Percentiles rank a stretch among this genome's conserved stretches.
These are phyloP conservation scores for Hyaloperonospora arabidopsidis DNA, from an alignment of 352 stramenopile genomes.

Conservation along the genomic window DNA sequence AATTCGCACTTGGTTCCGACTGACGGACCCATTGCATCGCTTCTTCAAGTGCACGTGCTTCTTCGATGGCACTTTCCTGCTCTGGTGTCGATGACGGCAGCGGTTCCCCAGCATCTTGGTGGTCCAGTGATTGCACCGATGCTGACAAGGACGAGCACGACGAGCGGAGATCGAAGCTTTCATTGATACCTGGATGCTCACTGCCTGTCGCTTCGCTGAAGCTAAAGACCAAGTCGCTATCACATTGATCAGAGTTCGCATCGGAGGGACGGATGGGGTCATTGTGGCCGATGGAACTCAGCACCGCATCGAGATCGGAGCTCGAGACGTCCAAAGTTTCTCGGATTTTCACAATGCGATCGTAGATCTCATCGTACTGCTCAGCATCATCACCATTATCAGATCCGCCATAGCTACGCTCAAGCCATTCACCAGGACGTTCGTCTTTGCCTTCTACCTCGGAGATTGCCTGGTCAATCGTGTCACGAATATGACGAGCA, in stretches of 20 bases:
- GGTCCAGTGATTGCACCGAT: conserved; percentile 22
- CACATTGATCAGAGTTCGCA: conserved; percentile 13
- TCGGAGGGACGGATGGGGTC: conserved; percentile 13
- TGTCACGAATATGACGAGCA: conserved; percentile 60
- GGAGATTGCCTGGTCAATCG: conserved; percentile 55
- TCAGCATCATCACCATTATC: conserved; percentile 20
- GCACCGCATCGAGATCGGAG: conserved; percentile 40
- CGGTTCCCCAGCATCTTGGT: conserved; percentile 32
- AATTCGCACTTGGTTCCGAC: conserved; percentile 19
- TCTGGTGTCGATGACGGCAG: conserved; percentile 13
- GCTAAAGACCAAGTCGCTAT: conserved; percentile 23
- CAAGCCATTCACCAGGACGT: conserved; percentile 22
- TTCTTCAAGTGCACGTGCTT: conserved; percentile 27
- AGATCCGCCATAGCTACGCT: conserved; percentile 19
- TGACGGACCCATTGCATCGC: conserved; percentile 31
- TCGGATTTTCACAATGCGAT: conserved; percentile 43
- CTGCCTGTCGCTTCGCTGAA: conserved; percentile 20
- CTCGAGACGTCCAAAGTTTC: conserved; percentile 42
- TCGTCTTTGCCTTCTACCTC: conserved; percentile 45
- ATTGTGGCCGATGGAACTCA: conserved; percentile 27
- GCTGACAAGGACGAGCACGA: conserved; percentile 25
- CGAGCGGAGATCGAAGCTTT: conserved; percentile 20
- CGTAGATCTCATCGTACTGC: conserved; percentile 38
- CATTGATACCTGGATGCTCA: conserved; percentile 9
- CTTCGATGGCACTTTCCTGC: conserved; percentile 16